These are phyloP conservation scores for Pelargonium australe DNA, from an alignment of 441 rosid species.

Conservation along the genomic window DNA sequence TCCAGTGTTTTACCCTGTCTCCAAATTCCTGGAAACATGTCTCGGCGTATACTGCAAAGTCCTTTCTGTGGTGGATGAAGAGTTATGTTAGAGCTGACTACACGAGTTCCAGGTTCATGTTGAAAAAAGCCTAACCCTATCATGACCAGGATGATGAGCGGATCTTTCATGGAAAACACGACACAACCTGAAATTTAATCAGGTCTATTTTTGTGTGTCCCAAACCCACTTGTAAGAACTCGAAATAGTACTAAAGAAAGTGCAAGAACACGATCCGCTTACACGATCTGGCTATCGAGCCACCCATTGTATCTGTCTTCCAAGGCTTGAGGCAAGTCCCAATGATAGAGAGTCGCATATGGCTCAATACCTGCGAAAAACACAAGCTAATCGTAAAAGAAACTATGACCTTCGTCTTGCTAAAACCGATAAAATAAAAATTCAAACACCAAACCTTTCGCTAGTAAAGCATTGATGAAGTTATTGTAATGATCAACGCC, in stretches of 20 bases:
- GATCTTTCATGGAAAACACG: too few relatives aligned
- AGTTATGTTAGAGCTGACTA: too few relatives aligned
- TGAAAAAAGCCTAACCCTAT: too few relatives aligned
- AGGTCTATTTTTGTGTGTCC: background rate
- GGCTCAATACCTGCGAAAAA: constrained; percentile 53
- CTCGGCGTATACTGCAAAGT: constrained; percentile 27
- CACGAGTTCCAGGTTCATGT: too few relatives aligned
- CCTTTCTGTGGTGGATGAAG: constrained; percentile 29
- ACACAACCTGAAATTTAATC: too few relatives aligned
- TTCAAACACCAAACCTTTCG: constrained; percentile 34
- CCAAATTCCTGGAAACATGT: constrained; percentile 60
- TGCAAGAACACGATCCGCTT: constrained; percentile 10
- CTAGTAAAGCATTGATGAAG: constrained; percentile 54
- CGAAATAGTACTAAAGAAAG: background rate
- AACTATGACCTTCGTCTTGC: background rate
- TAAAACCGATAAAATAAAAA: background rate
- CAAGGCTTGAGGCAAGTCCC: constrained; percentile 75
- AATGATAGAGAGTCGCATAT: constrained; percentile 63
- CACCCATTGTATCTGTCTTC: constrained; percentile 56
- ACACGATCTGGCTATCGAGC: constrained; percentile 55
- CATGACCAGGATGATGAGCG: too few relatives aligned
- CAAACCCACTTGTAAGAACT: background rate
- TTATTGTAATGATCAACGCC: constrained; percentile 60
- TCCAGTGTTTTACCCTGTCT: constrained; percentile 64
- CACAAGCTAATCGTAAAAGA: background rate